Base-by-base conservation (phyloP, 805 yeast species). In the Hagleromyces aurorensis region DNA sequence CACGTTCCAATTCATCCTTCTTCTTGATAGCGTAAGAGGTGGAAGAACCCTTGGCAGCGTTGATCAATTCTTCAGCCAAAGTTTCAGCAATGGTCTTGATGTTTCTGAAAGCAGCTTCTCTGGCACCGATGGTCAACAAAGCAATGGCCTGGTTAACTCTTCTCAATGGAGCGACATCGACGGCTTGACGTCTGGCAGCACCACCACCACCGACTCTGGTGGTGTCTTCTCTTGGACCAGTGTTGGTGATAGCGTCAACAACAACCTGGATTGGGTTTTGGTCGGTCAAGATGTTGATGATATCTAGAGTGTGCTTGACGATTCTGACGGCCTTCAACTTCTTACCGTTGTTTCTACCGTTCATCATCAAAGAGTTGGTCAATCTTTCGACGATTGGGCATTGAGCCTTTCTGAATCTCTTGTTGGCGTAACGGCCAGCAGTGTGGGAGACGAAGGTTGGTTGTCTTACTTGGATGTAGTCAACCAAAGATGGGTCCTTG, bases 1-100 rank as follows among this genome's bases (percentile, higher is more conserved):
- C 99, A 83, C 99, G 94, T 81, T 91, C 99, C 70, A 91, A 83
- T 80, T 91, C 99, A 71, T 91, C 99, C 94, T 91, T 91, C 98
- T 91, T 91, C 93, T 91, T 91, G 77, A 91, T 93, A 61, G 98
- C 98, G 70, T 87, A 93, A 64, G 98, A 91, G 69, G 96, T 93
- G 55, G 99, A 87, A 61, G 98, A 91, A 72, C 97, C 97, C 81
- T 91, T 91, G 64, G 94, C 98, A 62, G 99, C 99, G 78, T 91
- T 91, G 70, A 91, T 93, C 70, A 91, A 83, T 79, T 91, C 99
- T 78, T 91, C 99, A 65, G 99, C 97, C 67, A 91, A 83, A 74
- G 98, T 91, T 75, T 91, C 99, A 65, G 98, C 94, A 70, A 91
- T 91, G 68, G 97, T 86, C 85, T 93, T 91, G 75, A 91, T 75